These are phyloP conservation scores for Candida parachauliodes DNA, from an alignment of 805 yeast genomes.

Conservation along the genomic window DNA sequence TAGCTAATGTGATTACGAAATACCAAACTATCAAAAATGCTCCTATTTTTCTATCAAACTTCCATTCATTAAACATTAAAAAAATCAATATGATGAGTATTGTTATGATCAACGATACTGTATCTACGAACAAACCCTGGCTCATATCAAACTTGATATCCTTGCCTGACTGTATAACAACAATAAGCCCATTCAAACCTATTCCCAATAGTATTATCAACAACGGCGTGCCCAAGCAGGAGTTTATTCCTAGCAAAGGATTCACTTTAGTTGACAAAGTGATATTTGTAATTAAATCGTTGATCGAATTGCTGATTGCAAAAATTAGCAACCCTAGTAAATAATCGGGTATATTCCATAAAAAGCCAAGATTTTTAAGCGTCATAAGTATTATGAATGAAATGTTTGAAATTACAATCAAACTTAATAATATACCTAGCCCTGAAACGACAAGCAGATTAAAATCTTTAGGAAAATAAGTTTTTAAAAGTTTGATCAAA, in stretches of 20 bases:
- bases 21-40: constrained; percentile 20
- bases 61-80: constrained; percentile 33
- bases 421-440: constrained; percentile 22
- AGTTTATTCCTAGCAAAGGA: constrained; percentile 42
- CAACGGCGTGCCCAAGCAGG: constrained; percentile 55
- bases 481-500: background rate
- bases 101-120: constrained; percentile 22
- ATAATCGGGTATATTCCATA: constrained; percentile 44
- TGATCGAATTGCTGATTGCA: constrained; percentile 49
- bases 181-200: constrained; percentile 42
- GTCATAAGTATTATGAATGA: constrained; percentile 23
- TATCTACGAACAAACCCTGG: constrained; percentile 20
- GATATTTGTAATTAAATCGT: constrained; percentile 49
- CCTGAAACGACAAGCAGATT: constrained; percentile 6
- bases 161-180: constrained; percentile 14
- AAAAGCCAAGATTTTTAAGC: constrained; percentile 43
- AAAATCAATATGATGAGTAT: constrained; percentile 20
- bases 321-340: constrained; percentile 46
- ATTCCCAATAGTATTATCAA: constrained; percentile 47
- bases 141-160: constrained; percentile 18
- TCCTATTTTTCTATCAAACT: constrained; percentile 28
- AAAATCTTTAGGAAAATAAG: background rate
- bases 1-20: constrained; percentile 16
- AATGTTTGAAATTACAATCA: constrained; percentile 23
- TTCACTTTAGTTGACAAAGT: constrained; percentile 40